phyloP scores from a whole-genome alignment of 1,139 yeast genomes.

The Diutina scorzettiae region DNA sequence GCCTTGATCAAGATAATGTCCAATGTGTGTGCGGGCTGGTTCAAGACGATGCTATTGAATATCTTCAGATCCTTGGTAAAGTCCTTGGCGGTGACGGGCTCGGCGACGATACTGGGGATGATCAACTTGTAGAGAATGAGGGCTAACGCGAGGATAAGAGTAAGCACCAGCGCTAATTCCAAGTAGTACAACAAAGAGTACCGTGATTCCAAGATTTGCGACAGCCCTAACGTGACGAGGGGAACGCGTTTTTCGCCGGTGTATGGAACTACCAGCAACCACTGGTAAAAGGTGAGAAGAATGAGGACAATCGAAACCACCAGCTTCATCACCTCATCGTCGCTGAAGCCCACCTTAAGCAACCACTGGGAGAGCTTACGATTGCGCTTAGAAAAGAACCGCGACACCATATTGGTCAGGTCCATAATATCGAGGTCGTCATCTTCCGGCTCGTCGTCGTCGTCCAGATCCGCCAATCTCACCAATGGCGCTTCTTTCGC shows the following conservation, averaged over 20 bases:
- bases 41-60: background rate
- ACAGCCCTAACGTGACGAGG: background rate
- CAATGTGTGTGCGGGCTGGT: background rate
- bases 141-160: background rate
- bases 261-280: background rate
- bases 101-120: background rate
- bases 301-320: background rate
- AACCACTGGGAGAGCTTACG: background rate
- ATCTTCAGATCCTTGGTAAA: background rate
- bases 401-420: background rate
- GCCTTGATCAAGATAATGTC: conserved; percentile 53
- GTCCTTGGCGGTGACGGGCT: background rate
- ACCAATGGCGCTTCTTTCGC: background rate
- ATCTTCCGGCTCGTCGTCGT: background rate
- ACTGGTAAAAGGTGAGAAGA: background rate
- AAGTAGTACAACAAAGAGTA: background rate
- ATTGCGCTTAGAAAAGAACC: conserved; percentile 1
- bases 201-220: background rate
- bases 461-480: background rate
- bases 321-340: background rate
- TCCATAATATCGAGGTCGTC: background rate
- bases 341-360: background rate
- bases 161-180: conserved; percentile 5
- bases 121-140: background rate
- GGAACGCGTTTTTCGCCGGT: background rate